Evolutionary conservation across 768 basidiomycete genomes (phyloP), one percentile per base, ranked within the genome.

Genomic region (Trametes sanguinea): DNA sequence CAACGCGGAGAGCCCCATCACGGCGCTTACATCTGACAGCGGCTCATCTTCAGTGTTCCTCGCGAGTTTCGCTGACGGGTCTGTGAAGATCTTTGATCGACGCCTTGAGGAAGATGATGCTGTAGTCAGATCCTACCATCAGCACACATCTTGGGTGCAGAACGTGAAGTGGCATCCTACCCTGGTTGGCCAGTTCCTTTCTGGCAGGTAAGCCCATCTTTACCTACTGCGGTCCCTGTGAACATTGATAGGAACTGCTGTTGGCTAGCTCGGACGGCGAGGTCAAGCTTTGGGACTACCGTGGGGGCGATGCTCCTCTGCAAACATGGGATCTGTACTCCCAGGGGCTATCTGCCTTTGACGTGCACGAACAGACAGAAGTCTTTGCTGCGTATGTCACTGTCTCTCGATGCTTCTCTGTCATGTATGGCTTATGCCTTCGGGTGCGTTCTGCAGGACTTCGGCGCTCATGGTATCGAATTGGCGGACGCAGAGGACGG

Each of bases 31-130:
- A 2, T 92, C 90, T 9, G 94, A 97, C 65, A 78, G 83, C 47
- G 85, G 86, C 13, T 82, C 86, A 0, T 86, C 89, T 16, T 86
- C 91, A 60, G 87, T 87, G 2, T 94, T 98, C 74, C 80, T 92
- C 13, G 90, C 94, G 8, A 88, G 95, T 60, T 98, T 98, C 72
- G 97, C 90, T 14, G 94, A 98, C 73, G 97, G 97, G 10, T 81
- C 82, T 4, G 84, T 98, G 54, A 88, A 91, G 68, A 79, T 97
- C 2, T 98, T 95, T 75, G 97, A 99, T 77, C 88, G 91, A 37
- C 85, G 97, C n/a, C 74, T 93, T 11, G 85, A 88, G 63, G 87
- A 89, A 54, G 88, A 94, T 7, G 87, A 94, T 59, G 86, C 92
- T 4, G 87, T 96, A 16, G 85, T 97, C 16, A 80, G 89, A 52